These are phyloP conservation scores for Cordia subcordata DNA, from an alignment of 257 asterid genomes.

Conservation along the genomic window DNA sequence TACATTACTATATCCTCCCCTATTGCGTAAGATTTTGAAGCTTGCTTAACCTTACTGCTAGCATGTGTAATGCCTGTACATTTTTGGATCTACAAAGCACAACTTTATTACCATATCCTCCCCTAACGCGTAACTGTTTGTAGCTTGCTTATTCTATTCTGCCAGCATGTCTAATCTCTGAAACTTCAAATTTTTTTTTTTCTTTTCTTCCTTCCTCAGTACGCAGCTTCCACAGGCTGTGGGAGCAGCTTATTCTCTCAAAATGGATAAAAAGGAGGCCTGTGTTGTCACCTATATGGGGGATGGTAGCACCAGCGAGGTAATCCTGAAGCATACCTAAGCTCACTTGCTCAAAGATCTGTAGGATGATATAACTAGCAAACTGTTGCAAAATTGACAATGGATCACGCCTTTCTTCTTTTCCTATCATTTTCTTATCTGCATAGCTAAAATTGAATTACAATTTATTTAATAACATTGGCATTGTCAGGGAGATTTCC, in stretches of 20 bases:
- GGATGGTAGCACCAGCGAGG: constrained; percentile 93
- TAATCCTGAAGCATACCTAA: constrained; percentile 9
- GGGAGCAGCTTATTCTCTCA: constrained; percentile 89
- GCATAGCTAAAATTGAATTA: too few relatives aligned
- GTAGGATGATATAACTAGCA: too few relatives aligned
- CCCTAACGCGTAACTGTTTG: constrained; percentile 65
- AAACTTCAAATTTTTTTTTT: neutral
- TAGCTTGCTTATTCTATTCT: too few relatives aligned
- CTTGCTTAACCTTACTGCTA: too few relatives aligned
- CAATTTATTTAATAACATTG: neutral
- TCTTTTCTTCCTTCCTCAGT: constrained; percentile 32
- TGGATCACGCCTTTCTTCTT: too few relatives aligned
- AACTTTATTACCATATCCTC: constrained; percentile 76
- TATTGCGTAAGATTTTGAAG: too few relatives aligned
- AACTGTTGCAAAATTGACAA: too few relatives aligned
- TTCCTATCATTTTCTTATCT: neutral
- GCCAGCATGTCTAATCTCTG: too few relatives aligned
- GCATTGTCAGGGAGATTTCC: constrained; percentile 81
- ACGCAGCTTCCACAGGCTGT: constrained; percentile 98
- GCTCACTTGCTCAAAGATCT: too few relatives aligned
- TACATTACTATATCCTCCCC: too few relatives aligned
- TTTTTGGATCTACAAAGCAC: too few relatives aligned
- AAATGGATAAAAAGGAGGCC: constrained; percentile 79
- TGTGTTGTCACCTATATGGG: constrained; percentile 73
- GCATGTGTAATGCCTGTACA: too few relatives aligned